phyloP scores from a whole-genome alignment of 2,329 filamentous ascomycete species.

The Aspergillus tubingensis region DNA sequence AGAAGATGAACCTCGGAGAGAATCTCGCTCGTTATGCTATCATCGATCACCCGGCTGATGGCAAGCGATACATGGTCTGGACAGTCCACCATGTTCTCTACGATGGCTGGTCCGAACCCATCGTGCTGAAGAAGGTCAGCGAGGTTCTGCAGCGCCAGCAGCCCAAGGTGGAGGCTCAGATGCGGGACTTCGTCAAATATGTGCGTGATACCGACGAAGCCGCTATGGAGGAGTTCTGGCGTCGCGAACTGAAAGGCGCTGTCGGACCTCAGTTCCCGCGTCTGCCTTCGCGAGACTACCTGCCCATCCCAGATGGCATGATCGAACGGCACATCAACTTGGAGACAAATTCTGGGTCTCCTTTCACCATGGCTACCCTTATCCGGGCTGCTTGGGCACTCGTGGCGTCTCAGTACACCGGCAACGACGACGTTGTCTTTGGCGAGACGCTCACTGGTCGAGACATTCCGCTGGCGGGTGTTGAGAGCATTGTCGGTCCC shows the following conservation, averaged over 20 bases:
- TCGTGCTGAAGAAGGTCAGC: constrained; percentile 39
- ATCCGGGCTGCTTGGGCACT: constrained; percentile 54
- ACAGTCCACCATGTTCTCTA: constrained; percentile 56
- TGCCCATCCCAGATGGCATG: constrained; percentile 47
- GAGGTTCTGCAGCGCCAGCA: constrained; percentile 26
- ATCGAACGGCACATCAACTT: constrained; percentile 47
- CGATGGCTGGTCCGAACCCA: constrained; percentile 50
- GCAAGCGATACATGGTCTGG: constrained; percentile 47
- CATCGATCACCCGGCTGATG: constrained; percentile 25
- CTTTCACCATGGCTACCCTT: constrained; percentile 50
- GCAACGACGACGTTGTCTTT: constrained; percentile 51
- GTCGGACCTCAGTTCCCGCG: constrained; percentile 53
- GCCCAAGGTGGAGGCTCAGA: constrained; percentile 28
- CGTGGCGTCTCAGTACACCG: constrained; percentile 48
- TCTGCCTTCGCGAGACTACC: constrained; percentile 50
- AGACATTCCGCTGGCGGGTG: constrained; percentile 46
- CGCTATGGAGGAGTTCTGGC: constrained; percentile 52
- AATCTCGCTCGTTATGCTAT: constrained; percentile 41
- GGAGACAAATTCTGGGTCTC: constrained; percentile 23
- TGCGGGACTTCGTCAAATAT: constrained; percentile 54
- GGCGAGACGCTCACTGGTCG: constrained; percentile 54
- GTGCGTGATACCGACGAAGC: constrained; percentile 46
- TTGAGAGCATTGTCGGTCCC: constrained; percentile 53
- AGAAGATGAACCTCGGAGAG: constrained; percentile 38
- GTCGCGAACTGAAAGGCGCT: constrained; percentile 46